phyloP scores from a whole-genome alignment of 2,329 filamentous ascomycete species.

The Phoma herbarum region DNA sequence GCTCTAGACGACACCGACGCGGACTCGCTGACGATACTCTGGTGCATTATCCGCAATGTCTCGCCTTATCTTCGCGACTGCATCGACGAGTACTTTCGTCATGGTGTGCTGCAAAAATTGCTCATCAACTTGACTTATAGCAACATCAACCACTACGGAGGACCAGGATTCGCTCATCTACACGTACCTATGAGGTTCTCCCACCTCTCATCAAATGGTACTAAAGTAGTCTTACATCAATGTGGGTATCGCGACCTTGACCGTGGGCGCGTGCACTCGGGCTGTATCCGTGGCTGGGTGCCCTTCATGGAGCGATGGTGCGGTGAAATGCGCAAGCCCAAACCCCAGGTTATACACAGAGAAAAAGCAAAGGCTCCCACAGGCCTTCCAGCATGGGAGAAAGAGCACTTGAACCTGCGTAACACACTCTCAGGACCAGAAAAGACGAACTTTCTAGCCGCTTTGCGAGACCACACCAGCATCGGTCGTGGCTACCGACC shows the following conservation, averaged over 20 bases:
- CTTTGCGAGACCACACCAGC: slow-evolving; percentile 21
- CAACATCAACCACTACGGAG: slow-evolving; percentile 24
- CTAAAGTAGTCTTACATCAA: slow-evolving; percentile 22
- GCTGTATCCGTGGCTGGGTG: slow-evolving; percentile 32
- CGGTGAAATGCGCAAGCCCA: slow-evolving; percentile 18
- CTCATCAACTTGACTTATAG: slow-evolving; percentile 31
- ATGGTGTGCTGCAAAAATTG: slow-evolving; percentile 22
- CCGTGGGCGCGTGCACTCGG: background rate
- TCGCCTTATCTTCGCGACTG: slow-evolving; percentile 24
- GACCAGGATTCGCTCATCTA: slow-evolving; percentile 22
- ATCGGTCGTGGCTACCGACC: slow-evolving; percentile 33
- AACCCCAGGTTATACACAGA: slow-evolving; percentile 11
- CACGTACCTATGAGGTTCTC: slow-evolving; percentile 31
- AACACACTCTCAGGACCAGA: slow-evolving; percentile 17
- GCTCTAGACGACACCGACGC: slow-evolving; percentile 14
- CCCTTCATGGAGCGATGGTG: slow-evolving; percentile 32
- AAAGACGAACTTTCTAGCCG: slow-evolving; percentile 19
- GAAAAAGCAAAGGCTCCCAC: slow-evolving; percentile 16
- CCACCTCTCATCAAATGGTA: slow-evolving; percentile 20
- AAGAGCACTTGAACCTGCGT: slow-evolving; percentile 16
- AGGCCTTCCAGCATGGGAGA: slow-evolving; percentile 25
- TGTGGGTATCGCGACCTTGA: slow-evolving; percentile 11
- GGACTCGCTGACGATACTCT: slow-evolving; percentile 26
- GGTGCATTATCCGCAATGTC: slow-evolving; percentile 29
- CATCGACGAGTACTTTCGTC: slow-evolving; percentile 31